Evolutionary conservation across 805 yeast species (phyloP), one percentile per base, ranked within the genome.

Genomic region (Millerago galiae): DNA sequence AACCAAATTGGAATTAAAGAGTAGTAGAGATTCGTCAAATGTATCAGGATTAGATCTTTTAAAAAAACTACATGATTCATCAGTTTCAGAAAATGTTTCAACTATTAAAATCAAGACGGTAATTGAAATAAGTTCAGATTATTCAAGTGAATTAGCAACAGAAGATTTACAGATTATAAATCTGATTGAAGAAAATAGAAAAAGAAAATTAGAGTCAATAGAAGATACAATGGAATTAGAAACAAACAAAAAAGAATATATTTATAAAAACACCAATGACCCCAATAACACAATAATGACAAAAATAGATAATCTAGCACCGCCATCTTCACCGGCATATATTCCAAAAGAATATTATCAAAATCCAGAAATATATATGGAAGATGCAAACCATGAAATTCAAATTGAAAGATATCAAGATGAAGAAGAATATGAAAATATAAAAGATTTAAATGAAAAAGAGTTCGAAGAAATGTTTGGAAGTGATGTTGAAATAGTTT

Each of bases 401-500:
- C 52, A 49, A 27, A 11, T 34, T 4, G 32, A 37, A 4, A 41
- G 46, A 26, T 33, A 32, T n/a, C 36, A 40, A 21, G 38, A 38
- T 12, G 35, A 34, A n/a, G 32, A 35, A 27, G 40, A 11, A 3
- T 21, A 16, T 2, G 37, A 38, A 14, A 24, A 33, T n/a, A 14
- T 32, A 9, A 5, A 11, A n/a, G n/a, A 35, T 24, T 18, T 40
- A 8, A 32, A 35, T 10, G 52, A 47, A 4, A 45, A 42, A 3
- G 52, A 48, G 17, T 25, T 48, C 8, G 41, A 42, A 25, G 47
- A 17, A 8, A 30, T 48, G 32, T 49, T 52, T 44, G 57, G 57
- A 8, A 52, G 55, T 11, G 57, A 54, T 38, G 57, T 53, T 34
- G 58, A 52, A 24, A 14, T 54, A 14, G 39, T 50, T 8, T 53